A percentile compares a stretch with the other conserved stretches of the same genome.
Conservation (phyloP, 2,329 filamentous ascomycete species). For the Sordariomycetes sp. region DNA sequence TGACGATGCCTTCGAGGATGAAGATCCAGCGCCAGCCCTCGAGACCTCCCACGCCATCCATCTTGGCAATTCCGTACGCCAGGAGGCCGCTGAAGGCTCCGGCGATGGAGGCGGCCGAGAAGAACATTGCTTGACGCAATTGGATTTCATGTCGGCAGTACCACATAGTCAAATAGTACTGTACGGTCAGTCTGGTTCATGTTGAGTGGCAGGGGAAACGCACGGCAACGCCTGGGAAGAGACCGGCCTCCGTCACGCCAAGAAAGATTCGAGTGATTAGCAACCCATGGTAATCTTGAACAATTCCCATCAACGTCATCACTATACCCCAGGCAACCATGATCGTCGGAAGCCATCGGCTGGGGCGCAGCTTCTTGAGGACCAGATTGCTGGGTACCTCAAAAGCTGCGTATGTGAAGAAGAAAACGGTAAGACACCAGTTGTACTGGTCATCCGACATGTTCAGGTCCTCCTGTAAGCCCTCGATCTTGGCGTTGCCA, state of each 20-base stretch:
- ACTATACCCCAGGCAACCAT: slow-evolving; percentile 43
- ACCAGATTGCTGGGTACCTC: slow-evolving; percentile 72
- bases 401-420: slow-evolving; percentile 67
- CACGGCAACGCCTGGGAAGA: slow-evolving; percentile 54
- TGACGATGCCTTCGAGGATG: slow-evolving; percentile 61
- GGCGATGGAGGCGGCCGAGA: slow-evolving; percentile 70
- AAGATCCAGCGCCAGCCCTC: slow-evolving; percentile 59
- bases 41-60: slow-evolving; percentile 54
- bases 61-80: slow-evolving; percentile 60
- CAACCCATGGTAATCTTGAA: slow-evolving; percentile 36
- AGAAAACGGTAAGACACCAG: slow-evolving; percentile 62
- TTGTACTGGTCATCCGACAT: slow-evolving; percentile 65
- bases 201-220: slow-evolving; percentile 5
- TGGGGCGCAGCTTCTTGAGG: slow-evolving; percentile 65
- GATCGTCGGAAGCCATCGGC: slow-evolving; percentile 65
- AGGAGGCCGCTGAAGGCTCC: slow-evolving; percentile 69
- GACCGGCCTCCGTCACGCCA: slow-evolving; percentile 57
- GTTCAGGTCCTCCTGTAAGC: slow-evolving; percentile 38
- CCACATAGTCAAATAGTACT: slow-evolving; percentile 49
- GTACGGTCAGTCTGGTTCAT: not conserved
- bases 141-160: slow-evolving; percentile 49
- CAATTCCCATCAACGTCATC: slow-evolving; percentile 45
- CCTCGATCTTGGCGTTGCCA: slow-evolving; percentile 58
- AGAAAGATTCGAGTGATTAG: slow-evolving; percentile 46
- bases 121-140: slow-evolving; percentile 61